phyloP scores from a whole-genome alignment of 2,329 filamentous ascomycete species.

The Hypoxylon sp. region DNA sequence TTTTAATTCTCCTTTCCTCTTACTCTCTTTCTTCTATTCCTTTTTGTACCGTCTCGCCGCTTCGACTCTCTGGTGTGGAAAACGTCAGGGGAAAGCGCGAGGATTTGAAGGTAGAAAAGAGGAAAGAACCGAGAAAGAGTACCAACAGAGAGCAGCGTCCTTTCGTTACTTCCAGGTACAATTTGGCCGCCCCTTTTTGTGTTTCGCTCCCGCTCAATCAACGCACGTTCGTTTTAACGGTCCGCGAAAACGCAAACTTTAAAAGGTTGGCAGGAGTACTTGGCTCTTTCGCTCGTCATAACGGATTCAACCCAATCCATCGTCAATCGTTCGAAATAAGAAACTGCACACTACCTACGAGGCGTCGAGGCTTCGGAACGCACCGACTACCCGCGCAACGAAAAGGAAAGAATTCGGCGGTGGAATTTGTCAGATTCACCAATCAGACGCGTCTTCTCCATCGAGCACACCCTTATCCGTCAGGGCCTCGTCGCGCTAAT shows the following conservation, averaged over 20 bases:
- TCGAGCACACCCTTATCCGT: constrained; percentile 22
- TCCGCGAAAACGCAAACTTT: constrained; percentile 36
- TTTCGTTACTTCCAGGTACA: constrained; percentile 46
- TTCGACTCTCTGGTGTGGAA: constrained; percentile 40
- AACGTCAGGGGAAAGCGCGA: constrained; percentile 41
- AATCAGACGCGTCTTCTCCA: constrained; percentile 39
- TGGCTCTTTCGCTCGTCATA: constrained; percentile 23
- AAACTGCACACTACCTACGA: constrained; percentile 13
- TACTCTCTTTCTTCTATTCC: constrained; percentile 28
- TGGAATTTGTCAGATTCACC: constrained; percentile 40
- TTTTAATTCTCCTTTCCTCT: constrained; percentile 42
- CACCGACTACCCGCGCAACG: constrained; percentile 16
- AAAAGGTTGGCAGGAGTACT: constrained; percentile 22
- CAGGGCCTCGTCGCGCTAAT: constrained; percentile 38
- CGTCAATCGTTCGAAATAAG: constrained; percentile 38
- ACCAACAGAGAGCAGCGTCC: constrained; percentile 38
- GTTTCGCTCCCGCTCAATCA: constrained; percentile 41
- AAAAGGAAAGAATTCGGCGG: constrained; percentile 21
- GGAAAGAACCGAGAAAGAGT: constrained; percentile 34
- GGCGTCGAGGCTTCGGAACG: constrained; percentile 17
- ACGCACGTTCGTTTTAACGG: constrained; percentile 41
- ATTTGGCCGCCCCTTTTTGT: constrained; percentile 34
- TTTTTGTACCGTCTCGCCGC: constrained; percentile 33
- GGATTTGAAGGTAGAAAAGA: constrained; percentile 30
- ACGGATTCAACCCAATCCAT: constrained; percentile 24